Conservation (phyloP, 176 grass and related monocot species). For the Triticum dicoccoides region DNA sequence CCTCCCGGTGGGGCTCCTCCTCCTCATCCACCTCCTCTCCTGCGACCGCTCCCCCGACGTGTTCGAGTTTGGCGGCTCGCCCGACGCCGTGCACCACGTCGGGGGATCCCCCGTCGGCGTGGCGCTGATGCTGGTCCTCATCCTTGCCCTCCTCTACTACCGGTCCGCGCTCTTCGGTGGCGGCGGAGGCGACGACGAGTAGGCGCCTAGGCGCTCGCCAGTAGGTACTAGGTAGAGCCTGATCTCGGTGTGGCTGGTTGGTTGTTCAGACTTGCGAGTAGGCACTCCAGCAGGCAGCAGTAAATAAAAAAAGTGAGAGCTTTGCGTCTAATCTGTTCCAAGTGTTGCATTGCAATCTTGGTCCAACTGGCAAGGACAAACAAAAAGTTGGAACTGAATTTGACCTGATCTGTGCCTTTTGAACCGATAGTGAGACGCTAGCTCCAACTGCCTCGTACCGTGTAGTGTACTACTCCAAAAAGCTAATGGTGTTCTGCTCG, state of each 20-base stretch:
- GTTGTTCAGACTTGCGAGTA: background rate
- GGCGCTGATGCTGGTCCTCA: conserved; percentile 57
- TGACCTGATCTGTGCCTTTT: background rate
- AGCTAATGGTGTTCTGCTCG: background rate
- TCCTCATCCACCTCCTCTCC: conserved; percentile 65
- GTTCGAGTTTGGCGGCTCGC: conserved; percentile 34
- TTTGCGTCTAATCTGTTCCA: too few species aligned
- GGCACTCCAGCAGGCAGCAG: background rate
- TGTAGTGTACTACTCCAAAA: background rate
- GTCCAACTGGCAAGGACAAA: background rate
- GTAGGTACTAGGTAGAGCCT: background rate
- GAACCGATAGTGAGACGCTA: background rate
- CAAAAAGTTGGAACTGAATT: background rate
- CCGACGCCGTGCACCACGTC: conserved; percentile 68
- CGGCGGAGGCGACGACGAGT: conserved; percentile 39
- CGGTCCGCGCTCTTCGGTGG: conserved; percentile 47
- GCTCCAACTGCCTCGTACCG: background rate
- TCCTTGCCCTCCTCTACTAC: conserved; percentile 70
- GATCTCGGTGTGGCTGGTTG: background rate
- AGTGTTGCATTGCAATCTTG: too few species aligned
- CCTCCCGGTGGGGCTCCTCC: conserved; percentile 50
- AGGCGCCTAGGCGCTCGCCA: background rate
- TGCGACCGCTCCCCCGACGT: conserved; percentile 24
- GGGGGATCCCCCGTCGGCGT: conserved; percentile 65
- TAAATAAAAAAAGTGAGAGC: background rate